Evolutionary conservation across 345 rosid species (phyloP), one percentile per base, ranked within the genome.

Genomic region (Gossypium stocksii): DNA sequence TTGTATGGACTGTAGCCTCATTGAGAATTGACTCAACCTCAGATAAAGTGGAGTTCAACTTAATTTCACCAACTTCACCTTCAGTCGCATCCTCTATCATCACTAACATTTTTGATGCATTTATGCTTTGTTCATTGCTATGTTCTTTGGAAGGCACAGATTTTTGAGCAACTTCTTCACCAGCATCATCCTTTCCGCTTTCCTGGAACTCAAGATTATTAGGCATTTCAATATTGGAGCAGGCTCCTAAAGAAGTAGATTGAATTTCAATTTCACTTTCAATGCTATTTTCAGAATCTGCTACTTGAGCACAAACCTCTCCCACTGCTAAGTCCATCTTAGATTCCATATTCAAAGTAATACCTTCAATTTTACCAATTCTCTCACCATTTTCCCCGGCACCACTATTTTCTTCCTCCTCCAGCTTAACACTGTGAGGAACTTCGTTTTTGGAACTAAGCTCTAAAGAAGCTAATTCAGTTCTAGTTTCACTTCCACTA

Each of bases 1-100:
- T 63, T 67, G 25, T 27, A 60, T 34, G 53, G 34, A 78, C 73
- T 62, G 76, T 71, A 79, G 67, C 81, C 29, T 74, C 22, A 22
- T 74, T 44, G 53, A 77, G 74, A 73, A 56, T n/a, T 9, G 79
- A 64, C 53, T 80, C 85, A 62, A 27, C 68, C 56, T 78, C 70
- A 44, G 74, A 45, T 29, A 68, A 44, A 57, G 20, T 57, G 44
- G 76, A 79, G 27, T 62, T 23, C 20, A 71, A 52, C 81, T 70
- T 70, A 49, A 66, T 77, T 73, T 80, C 69, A 74, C 65, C 57
- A n/a, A 54, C 63, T 54, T 25, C 44, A 63, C 74, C 78, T 43
- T 69, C 77, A 52, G 41, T 34, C n/a, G 75, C 74, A 75, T 77
- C 78, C 74, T 75, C 23, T 56, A 46, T 22, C n/a, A 20, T 43